phyloP scores from a whole-genome alignment of 257 asterid species.

The Euphrasia confusa region DNA sequence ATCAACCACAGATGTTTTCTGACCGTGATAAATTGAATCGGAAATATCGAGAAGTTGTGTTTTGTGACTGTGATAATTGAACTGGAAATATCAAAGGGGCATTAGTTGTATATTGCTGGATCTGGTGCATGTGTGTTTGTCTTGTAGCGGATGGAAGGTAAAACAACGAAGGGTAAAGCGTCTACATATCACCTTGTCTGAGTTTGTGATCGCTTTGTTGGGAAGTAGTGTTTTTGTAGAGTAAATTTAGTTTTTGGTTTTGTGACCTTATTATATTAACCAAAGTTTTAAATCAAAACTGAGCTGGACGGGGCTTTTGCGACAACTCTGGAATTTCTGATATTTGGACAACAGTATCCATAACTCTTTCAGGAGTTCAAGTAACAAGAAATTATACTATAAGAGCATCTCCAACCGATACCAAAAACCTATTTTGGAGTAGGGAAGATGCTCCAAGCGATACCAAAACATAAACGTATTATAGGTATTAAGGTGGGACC shows the following conservation, averaged over 20 bases:
- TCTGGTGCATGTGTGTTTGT: constrained; percentile 6
- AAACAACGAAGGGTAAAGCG: constrained; percentile 14
- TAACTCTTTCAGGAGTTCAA: too few species aligned
- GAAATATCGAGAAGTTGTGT: constrained; percentile 11
- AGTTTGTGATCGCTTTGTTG: neutral
- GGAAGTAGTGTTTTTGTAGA: neutral
- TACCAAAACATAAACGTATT: too few species aligned
- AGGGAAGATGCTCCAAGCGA: too few species aligned
- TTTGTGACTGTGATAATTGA: constrained; percentile 21
- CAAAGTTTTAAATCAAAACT: too few species aligned
- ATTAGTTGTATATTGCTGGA: neutral
- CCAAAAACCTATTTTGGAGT: too few species aligned
- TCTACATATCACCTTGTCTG: neutral
- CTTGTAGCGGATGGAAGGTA: constrained; percentile 10
- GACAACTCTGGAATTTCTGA: too few species aligned
- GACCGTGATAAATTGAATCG: constrained; percentile 21
- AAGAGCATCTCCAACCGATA: too few species aligned
- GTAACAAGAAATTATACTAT: too few species aligned
- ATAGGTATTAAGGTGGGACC: too few species aligned
- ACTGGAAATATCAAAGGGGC: constrained; percentile 11
- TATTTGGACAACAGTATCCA: too few species aligned
- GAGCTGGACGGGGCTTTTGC: too few species aligned
- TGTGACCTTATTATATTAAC: too few species aligned
- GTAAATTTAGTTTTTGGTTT: neutral
- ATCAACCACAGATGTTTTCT: constrained; percentile 12